Evolutionary conservation across 2,329 filamentous ascomycete species (phyloP), one percentile per base, ranked within the genome.

Genomic region (Trichoderma hamatum): DNA sequence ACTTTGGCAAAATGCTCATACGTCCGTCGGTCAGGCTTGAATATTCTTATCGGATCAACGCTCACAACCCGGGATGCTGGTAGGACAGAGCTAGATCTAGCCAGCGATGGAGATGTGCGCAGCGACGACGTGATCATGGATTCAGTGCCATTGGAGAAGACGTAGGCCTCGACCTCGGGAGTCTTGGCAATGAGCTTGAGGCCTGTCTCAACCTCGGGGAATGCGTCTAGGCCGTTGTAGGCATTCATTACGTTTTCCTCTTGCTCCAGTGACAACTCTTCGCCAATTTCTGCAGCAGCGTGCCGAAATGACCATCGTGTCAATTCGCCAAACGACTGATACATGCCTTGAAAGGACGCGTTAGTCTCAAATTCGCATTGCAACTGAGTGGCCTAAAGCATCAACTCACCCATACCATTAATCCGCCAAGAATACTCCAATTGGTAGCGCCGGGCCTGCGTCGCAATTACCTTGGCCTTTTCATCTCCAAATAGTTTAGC

Each of bases 341-440:
- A 78, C 65, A 82, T 74, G 54, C 85, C 90, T 92, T 73, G 7
- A 7, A 16, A 19, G 21, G 21, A 11, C n/a, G n/a, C 28, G 46
- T 43, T 11, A 30, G 39, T 28, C 13, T 24, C n/a, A 24, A 6
- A 11, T 21, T 11, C 26, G 13, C 19, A 26, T 24, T 54, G 24
- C 19, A 46, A 24, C 43, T 1, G 19, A 21, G 46, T 16, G 2
- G 32, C 21, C 43, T 49, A 46, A 54, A 19, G 36, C 13, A 65
- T 24, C 16, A 10, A 78, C 81, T 71, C 80, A 91, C 91, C 85
- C 91, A 94, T 94, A 82, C 88, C 90, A 74, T 89, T 93, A 72
- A 90, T 79, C 63, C 91, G 83, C 90, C 90, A 94, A 49, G 91
- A 92, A 74, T 93, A 94, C 78, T 93, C 91, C 10, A 94, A 82